These are phyloP conservation scores for Sporopachydermia cereana DNA, from an alignment of 1,139 yeast species.

Conservation along the genomic window DNA sequence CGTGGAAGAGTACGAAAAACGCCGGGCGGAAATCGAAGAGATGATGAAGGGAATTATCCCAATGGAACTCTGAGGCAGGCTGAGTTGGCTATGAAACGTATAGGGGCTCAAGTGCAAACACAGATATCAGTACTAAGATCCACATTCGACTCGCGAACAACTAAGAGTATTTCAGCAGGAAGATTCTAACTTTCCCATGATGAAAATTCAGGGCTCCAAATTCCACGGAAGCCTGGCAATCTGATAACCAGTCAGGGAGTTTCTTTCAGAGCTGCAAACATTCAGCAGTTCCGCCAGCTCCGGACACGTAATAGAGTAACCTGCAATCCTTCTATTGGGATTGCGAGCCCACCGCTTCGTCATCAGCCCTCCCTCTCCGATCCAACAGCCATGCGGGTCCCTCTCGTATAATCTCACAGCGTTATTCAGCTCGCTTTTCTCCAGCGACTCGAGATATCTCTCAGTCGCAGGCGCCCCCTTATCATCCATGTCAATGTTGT, in stretches of 20 bases:
- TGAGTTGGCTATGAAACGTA: too few relatives aligned
- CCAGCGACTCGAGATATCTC: constrained; percentile 19
- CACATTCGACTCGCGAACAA: too few relatives aligned
- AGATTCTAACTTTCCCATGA: too few relatives aligned
- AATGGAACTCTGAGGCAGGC: too few relatives aligned
- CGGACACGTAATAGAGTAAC: background rate
- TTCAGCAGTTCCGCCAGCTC: background rate
- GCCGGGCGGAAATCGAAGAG: constrained; percentile 17
- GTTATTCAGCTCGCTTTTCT: constrained; percentile 35
- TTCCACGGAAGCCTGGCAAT: background rate
- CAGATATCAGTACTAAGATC: too few relatives aligned
- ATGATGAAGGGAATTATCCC: constrained; percentile 1
- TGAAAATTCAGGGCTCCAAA: too few relatives aligned
- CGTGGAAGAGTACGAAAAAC: constrained; percentile 39
- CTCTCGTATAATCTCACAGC: constrained; percentile 45
- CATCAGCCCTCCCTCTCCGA: constrained; percentile 1
- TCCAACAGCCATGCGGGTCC: constrained; percentile 51
- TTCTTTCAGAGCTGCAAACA: background rate
- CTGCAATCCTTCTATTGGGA: background rate
- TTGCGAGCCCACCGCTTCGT: background rate
- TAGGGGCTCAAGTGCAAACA: too few relatives aligned
- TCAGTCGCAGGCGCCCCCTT: constrained; percentile 11
- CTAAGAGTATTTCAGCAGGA: too few relatives aligned
- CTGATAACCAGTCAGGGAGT: background rate
- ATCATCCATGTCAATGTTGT: constrained; percentile 16